Base-by-base conservation (phyloP, 345 rosid genomes). In the Erucastrum elatum region DNA sequence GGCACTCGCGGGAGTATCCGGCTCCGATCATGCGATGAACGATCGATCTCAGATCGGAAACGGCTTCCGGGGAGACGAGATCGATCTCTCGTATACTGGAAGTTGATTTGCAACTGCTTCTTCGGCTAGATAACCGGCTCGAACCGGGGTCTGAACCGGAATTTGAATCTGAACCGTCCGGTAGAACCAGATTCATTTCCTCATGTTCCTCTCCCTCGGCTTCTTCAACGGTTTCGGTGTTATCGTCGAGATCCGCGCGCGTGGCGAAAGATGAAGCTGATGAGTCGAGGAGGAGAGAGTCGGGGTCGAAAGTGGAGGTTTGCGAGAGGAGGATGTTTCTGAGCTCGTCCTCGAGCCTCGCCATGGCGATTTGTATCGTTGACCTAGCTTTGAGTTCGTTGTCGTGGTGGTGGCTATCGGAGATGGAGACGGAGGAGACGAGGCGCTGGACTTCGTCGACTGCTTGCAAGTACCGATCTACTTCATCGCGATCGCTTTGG, bases 361-460 rank as follows among this genome's bases (percentile, higher is more conserved):
- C 97, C 99, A 95, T 95, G 73, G 99, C 98, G 94, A 95, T 91
- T 89, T 91, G 98, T 73, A 92, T 84, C 13, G 90, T 73, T 33
- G 88, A 84, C 88, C 75, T 85, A 83, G 86, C 92, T 83, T 87
- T 90, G 46, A 60, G 74, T 0, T 44, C 66, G 53, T 44, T 59
- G 53, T 66, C 9, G 37, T 73, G 63, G n/a, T 44, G 5, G 44
- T 34, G 68, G 25, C 76, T 85, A 63, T 68, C 75, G 41, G 78
- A 85, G 77, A 90, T 71, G 16, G 85, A 81, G 8, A 86, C 70
- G 31, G 88, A 80, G 21, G 77, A 76, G 68, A 81, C 39, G 26
- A 71, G 80, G 26, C 85, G 82, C 71, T 89, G 94, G 81, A 95
- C 78, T 80, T 95, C 94, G 72, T 95, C 98, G 25, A 95, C 90